Evolutionary conservation across 805 yeast species (phyloP), one percentile per base, ranked within the genome.

Genomic region (Candida xyloterini): DNA sequence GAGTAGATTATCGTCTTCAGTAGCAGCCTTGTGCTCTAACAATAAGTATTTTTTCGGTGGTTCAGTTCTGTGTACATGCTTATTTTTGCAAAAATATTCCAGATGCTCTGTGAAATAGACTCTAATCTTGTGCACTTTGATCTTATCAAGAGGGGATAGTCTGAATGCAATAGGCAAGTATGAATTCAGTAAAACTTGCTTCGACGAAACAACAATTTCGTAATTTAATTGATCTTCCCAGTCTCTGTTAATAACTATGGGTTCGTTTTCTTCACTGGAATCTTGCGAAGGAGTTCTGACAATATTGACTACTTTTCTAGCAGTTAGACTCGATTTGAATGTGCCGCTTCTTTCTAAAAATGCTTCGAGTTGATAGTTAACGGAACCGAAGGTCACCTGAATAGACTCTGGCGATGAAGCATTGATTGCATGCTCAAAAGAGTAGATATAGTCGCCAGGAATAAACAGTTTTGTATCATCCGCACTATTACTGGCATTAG

Each of bases 161-260:
- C 83, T 71, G 63, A 93, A 85, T 1, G 90, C 84, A 7, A 93
- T 69, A 1, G 98, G 98, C 37, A 93, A 65, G 52, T 76, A 79
- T 2, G 91, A 80, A 57, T 95, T 89, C 35, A 93, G 70, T 7
- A 95, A 81, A 38, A 93, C 79, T 20, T 89, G 81, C 59, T 91
- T 93, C 20, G 96, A 86, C 1, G 95, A 95, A 38, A 93, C 81
- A 14, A 89, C 79, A 30, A 93, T 88, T 55, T 93, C 97, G 57
- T 93, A 93, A 50, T 81, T 81, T 23, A 93, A 63, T 57, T 85
- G 87, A 57, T 86, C 89, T 60, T 91, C 98, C 99, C 99, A 93
- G 49, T 86, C 91, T 44, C 95, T 73, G 20, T 83, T 73, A 26
- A 93, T 88, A 4, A 88, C 85, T 38, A 93, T 91, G 0, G 99